phyloP scores from a whole-genome alignment of 768 basidiomycete species.

The Udeniomyces megalosporus region DNA sequence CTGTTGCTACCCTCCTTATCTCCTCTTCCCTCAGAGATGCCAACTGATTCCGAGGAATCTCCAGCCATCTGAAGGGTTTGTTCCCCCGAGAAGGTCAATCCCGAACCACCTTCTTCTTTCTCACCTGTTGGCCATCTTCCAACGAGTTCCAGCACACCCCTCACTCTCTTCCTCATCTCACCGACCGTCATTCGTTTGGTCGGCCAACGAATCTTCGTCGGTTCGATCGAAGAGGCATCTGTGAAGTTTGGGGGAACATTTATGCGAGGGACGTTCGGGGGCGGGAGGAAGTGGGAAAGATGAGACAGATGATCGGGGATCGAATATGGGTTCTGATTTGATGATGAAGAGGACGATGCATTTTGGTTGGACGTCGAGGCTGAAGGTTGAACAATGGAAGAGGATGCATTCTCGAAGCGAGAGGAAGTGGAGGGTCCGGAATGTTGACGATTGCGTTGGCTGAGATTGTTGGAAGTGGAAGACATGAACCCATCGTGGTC shows the following conservation, averaged over 20 bases:
- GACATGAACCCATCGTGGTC: no score
- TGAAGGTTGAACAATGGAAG: no score
- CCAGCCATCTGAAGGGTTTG: no score
- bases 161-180: slow-evolving; percentile 21
- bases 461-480: slow-evolving; percentile 9
- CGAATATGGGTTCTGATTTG: background rate
- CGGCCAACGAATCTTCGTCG: slow-evolving; percentile 71
- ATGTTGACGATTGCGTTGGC: slow-evolving; percentile 16
- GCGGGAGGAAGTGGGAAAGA: slow-evolving; percentile 64
- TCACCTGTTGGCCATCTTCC: slow-evolving; percentile 40
- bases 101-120: background rate
- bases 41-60: no score
- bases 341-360: background rate
- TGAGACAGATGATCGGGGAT: slow-evolving; percentile 86
- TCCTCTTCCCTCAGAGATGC: background rate
- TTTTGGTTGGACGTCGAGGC: slow-evolving; percentile 10
- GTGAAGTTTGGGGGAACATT: slow-evolving; percentile 39
- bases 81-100: no score
- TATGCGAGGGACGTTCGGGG: slow-evolving; percentile 51
- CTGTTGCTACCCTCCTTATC: no score
- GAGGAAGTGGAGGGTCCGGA: slow-evolving; percentile 14
- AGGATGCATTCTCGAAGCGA: no score
- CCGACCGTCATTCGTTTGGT: slow-evolving; percentile 49
- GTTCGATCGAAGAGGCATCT: slow-evolving; percentile 1
- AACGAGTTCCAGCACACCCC: slow-evolving; percentile 84